Percentiles rank a stretch among this genome's conserved stretches.
These are phyloP conservation scores for Paraconiothyrium brasiliense DNA, from an alignment of 2,329 filamentous ascomycete genomes.

Conservation along the genomic window DNA sequence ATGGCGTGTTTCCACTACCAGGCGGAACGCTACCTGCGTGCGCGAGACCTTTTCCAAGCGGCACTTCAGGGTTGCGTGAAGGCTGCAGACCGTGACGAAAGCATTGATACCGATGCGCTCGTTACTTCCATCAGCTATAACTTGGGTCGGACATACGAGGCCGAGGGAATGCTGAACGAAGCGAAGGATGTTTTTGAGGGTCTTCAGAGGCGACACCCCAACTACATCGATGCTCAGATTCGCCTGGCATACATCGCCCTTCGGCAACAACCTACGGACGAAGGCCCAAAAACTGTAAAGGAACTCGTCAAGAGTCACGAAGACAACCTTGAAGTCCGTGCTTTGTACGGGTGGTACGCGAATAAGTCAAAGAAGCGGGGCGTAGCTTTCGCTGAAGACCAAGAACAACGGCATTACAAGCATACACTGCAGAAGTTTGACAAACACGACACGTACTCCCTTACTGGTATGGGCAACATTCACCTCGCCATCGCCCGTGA, in stretches of 20 bases:
- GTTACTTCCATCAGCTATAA: constrained; percentile 98
- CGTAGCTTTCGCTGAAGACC: constrained; percentile 84
- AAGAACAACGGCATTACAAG: constrained; percentile 94
- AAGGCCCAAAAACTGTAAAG: constrained; percentile 84
- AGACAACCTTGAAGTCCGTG: constrained; percentile 87
- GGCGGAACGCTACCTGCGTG: constrained; percentile 79
- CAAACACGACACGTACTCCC: constrained; percentile 96
- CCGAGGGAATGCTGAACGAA: constrained; percentile 79
- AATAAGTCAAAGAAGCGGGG: constrained; percentile 87
- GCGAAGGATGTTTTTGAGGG: constrained; percentile 90
- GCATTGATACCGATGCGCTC: constrained; percentile 86
- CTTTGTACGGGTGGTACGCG: constrained; percentile 94
- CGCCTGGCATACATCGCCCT: constrained; percentile 91
- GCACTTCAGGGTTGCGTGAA: constrained; percentile 88
- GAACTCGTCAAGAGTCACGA: constrained; percentile 87
- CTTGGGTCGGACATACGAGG: constrained; percentile 91
- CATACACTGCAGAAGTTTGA: constrained; percentile 88
- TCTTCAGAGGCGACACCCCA: constrained; percentile 81
- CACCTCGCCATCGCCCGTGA: constrained; percentile 87
- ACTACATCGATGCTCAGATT: constrained; percentile 91
- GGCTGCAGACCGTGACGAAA: constrained; percentile 77
- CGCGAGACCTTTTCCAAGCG: constrained; percentile 90
- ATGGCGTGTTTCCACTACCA: constrained; percentile 97
- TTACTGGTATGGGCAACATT: constrained; percentile 98
- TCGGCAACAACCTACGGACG: constrained; percentile 80